Evolutionary conservation across 306 rosid species (phyloP), one percentile per base, ranked within the genome.

Genomic region (Vicia villosa): DNA sequence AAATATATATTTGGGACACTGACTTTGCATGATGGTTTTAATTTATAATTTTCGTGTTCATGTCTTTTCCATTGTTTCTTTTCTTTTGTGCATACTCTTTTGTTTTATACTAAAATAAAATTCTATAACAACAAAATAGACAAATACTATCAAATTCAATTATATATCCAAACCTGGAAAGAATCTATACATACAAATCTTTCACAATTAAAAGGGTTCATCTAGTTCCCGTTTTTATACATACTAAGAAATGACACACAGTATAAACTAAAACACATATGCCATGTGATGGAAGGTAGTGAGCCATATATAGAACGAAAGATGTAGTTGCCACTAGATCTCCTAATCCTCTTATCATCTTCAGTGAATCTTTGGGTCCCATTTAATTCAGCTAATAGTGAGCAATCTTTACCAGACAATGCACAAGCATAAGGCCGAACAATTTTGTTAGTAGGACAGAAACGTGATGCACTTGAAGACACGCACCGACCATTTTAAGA

Each of bases 401-500:
- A 57, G 79, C 81, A 80, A 66, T 81, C 91, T 69, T 78, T 77
- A 70, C 84, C 91, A 63, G 85, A 66, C 70, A 76, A 78, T 46
- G 84, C 76, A 78, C 88, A 77, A 9, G 85, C 63, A 63, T 96
- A 67, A 15, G 94, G 60, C 47, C 38, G 82, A 55, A 50, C 68
- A 66, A 74, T 56, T 74, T 86, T 79, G 74, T 88, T 96, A 60
- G 86, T 92, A 69, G 89, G 86, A 77, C 97, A 94, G 77, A 88
- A 87, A 65, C 96, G 88, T 69, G 74, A 77, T 40, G 67, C 84
- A 79, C 88, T 85, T 73, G 89, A 85, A 70, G 95, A 91, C 82
- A 86, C 69, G 80, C 99, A 91, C 74, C 81, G 77, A 71, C 96
- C 96, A 45, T 82, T 38, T 84, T 94, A 76, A 91, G 96, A 67